Conservation (phyloP, 257 asterid genomes). For the Solanum pinnatisectum region DNA sequence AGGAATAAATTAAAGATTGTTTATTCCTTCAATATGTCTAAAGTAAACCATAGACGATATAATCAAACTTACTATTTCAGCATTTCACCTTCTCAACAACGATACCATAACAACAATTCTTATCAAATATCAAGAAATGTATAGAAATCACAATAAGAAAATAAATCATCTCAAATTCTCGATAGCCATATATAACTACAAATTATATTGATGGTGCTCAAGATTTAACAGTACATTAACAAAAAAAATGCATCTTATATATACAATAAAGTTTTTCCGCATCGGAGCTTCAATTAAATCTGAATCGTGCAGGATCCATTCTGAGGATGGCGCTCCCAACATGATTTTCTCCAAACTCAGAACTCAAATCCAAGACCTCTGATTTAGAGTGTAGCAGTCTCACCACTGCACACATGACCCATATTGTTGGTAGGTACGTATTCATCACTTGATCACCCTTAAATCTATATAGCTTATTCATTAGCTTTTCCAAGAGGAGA, state of each 20-base stretch:
- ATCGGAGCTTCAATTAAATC: too few species aligned
- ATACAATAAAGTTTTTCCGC: too few species aligned
- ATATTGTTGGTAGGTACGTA: background rate
- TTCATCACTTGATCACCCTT: background rate
- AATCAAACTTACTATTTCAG: background rate
- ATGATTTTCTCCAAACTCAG: background rate
- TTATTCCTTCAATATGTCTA: background rate
- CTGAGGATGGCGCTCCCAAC: accelerated
- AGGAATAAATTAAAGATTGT: background rate
- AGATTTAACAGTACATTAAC: background rate
- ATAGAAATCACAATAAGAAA: background rate
- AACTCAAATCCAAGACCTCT: background rate
- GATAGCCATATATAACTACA: background rate
- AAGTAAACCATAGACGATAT: background rate
- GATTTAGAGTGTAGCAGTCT: background rate
- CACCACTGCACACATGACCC: too few species aligned
- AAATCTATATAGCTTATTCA: background rate
- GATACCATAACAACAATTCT: background rate
- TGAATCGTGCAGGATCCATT: accelerated
- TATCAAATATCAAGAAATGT: background rate
- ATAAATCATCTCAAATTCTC: background rate
- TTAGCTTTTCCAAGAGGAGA: background rate
- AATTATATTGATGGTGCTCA: background rate
- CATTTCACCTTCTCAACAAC: background rate
- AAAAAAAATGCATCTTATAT: too few species aligned